phyloP scores from a whole-genome alignment of 1,284 basidiomycete genomes.

The Cutaneotrichosporon arboriforme region DNA sequence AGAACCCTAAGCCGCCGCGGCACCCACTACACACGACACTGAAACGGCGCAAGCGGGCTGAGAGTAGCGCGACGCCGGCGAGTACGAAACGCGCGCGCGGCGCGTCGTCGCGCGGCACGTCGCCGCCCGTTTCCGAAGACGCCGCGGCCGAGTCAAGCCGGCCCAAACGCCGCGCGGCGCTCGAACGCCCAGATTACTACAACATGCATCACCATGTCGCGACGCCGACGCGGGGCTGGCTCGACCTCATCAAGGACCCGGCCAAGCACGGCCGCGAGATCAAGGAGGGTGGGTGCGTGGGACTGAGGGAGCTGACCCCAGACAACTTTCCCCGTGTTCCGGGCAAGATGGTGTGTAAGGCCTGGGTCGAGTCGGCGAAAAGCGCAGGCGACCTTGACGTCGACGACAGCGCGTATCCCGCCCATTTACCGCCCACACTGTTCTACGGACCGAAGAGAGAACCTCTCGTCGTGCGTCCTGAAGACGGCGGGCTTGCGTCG shows the following conservation, averaged over 20 bases:
- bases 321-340: slow-evolving; percentile 30
- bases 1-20: slow-evolving; percentile 28
- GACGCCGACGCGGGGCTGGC: slow-evolving; percentile 44
- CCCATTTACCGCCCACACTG: slow-evolving; percentile 24
- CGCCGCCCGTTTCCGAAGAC: slow-evolving; percentile 7
- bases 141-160: slow-evolving; percentile 11
- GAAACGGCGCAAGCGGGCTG: slow-evolving; percentile 13
- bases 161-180: slow-evolving; percentile 42
- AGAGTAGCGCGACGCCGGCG: neutral
- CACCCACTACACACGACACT: slow-evolving; percentile 30
- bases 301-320: slow-evolving; percentile 4
- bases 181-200: slow-evolving; percentile 42
- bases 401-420: neutral
- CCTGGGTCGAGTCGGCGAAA: slow-evolving; percentile 29
- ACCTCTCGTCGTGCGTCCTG: slow-evolving; percentile 37
- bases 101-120: too few relatives aligned
- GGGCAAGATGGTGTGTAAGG: slow-evolving; percentile 21
- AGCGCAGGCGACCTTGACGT: neutral
- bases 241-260: slow-evolving; percentile 44
- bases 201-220: slow-evolving; percentile 45
- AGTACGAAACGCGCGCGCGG: neutral
- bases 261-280: slow-evolving; percentile 38
- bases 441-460: slow-evolving; percentile 41
- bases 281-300: slow-evolving; percentile 23
- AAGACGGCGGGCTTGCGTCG: slow-evolving; percentile 39